Conservation (phyloP, 2,329 filamentous ascomycete species). For the Cercospora nicotianae region DNA sequence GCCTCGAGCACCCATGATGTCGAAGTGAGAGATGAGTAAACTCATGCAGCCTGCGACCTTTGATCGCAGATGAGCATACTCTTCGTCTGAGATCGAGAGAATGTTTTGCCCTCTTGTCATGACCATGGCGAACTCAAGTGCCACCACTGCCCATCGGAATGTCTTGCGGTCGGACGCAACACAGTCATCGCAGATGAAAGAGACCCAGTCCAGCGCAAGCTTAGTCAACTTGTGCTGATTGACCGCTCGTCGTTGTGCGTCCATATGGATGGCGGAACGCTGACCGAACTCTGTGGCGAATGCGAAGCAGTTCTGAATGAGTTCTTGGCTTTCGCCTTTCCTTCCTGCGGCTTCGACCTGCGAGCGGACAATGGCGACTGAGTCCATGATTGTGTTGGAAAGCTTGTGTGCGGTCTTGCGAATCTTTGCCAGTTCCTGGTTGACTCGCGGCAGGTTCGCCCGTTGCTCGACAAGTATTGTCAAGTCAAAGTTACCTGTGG, state of each 20-base stretch:
- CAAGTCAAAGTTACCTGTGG: slow-evolving; percentile 78
- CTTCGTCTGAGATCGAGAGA: slow-evolving; percentile 81
- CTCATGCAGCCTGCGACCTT: slow-evolving; percentile 98
- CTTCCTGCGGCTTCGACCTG: slow-evolving; percentile 61
- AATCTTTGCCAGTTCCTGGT: slow-evolving; percentile 86
- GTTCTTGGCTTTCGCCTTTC: slow-evolving; percentile 84
- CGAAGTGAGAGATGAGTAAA: slow-evolving; percentile 94
- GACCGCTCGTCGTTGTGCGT: slow-evolving; percentile 91
- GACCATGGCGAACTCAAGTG: slow-evolving; percentile 93
- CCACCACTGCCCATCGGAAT: slow-evolving; percentile 94
- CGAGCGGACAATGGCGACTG: slow-evolving; percentile 85
- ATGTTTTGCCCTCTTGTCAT: slow-evolving; percentile 96
- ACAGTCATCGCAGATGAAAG: slow-evolving; percentile 97
- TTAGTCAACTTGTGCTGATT: slow-evolving; percentile 95
- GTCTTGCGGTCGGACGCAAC: slow-evolving; percentile 91
- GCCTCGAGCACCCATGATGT: slow-evolving; percentile 96
- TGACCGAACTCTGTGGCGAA: slow-evolving; percentile 99
- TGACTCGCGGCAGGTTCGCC: slow-evolving; percentile 90
- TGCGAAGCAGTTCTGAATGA: slow-evolving; percentile 96
- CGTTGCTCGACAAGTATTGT: slow-evolving; percentile 89
- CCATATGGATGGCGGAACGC: slow-evolving; percentile 90
- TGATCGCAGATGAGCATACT: slow-evolving; percentile 76
- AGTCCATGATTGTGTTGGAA: slow-evolving; percentile 98
- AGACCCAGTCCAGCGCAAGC: slow-evolving; percentile 92
- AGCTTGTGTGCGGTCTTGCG: slow-evolving; percentile 94